Conservation (phyloP, 2,329 filamentous ascomycete genomes). For the Dactylellina haptotyla region DNA sequence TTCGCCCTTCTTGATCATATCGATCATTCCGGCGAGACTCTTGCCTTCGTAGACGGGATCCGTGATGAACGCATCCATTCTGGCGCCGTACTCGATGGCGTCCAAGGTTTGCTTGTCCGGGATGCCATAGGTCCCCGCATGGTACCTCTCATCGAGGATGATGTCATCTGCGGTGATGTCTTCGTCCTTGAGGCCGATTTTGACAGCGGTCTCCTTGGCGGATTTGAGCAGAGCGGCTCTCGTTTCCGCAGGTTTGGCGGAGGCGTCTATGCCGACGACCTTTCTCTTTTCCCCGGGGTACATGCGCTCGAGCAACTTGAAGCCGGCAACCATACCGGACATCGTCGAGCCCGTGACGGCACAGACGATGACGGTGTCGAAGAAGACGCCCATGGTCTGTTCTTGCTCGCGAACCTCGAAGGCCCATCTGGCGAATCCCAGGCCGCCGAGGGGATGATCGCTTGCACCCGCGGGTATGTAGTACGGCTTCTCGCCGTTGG, state of each 20-base stretch:
- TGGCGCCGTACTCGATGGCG: slow-evolving; percentile 74
- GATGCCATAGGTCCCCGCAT: slow-evolving; percentile 75
- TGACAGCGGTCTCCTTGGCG: slow-evolving; percentile 70
- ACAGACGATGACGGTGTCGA: slow-evolving; percentile 75
- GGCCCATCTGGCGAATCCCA: slow-evolving; percentile 77
- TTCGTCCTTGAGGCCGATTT: slow-evolving; percentile 70
- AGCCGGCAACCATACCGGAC: slow-evolving; percentile 77
- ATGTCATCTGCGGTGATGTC: slow-evolving; percentile 73
- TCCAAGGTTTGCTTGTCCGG: slow-evolving; percentile 73
- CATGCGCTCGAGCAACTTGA: slow-evolving; percentile 71
- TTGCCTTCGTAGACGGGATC: slow-evolving; percentile 82
- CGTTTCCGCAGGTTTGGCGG: slow-evolving; percentile 70
- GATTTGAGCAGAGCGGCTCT: slow-evolving; percentile 74
- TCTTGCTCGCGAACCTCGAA: slow-evolving; percentile 75
- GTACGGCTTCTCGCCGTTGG: slow-evolving; percentile 71
- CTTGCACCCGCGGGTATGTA: slow-evolving; percentile 77
- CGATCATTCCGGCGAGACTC: slow-evolving; percentile 77
- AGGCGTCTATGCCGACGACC: slow-evolving; percentile 75
- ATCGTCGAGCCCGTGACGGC: slow-evolving; percentile 77
- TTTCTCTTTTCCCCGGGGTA: slow-evolving; percentile 63
- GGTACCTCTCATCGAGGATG: slow-evolving; percentile 72
- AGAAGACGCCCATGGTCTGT: slow-evolving; percentile 70
- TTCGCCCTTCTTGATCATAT: slow-evolving; percentile 72
- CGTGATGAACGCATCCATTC: slow-evolving; percentile 77
- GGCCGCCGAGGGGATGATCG: slow-evolving; percentile 74